Evolutionary conservation across 768 basidiomycete genomes (phyloP).

Genomic region (Coprinopsis sp.): DNA sequence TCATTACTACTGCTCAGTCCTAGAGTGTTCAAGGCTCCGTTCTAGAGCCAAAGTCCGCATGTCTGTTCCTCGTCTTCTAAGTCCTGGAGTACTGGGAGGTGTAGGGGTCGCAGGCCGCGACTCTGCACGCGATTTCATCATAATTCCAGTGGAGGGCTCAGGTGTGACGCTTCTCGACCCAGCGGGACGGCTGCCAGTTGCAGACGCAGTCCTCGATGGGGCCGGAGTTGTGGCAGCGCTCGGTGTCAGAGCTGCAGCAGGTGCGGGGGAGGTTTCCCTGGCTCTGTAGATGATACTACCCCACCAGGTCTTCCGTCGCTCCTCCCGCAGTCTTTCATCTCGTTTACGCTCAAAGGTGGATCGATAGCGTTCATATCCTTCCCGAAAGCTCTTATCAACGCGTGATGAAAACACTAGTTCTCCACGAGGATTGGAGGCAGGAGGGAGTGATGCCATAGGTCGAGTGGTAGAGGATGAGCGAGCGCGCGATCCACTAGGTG

Average conservation of each 20-base stretch:
- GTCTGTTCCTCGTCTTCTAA: slow-evolving; percentile 11
- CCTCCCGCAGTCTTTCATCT: slow-evolving; percentile 52
- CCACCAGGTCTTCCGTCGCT: slow-evolving; percentile 26
- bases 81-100: slow-evolving; percentile 6
- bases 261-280: slow-evolving; percentile 20
- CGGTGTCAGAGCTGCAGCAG: slow-evolving; percentile 5
- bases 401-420: slow-evolving; percentile 95
- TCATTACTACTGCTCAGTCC: too few species aligned
- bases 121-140: slow-evolving; percentile 21
- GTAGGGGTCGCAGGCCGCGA: slow-evolving; percentile 6
- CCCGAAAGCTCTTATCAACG: slow-evolving; percentile 76
- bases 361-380: slow-evolving; percentile 90
- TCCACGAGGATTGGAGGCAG: slow-evolving; percentile 84
- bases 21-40: slow-evolving; percentile 16
- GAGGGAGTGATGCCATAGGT: slow-evolving; percentile 80
- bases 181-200: slow-evolving; percentile 16
- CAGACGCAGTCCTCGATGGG: slow-evolving; percentile 22
- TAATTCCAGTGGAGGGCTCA: slow-evolving; percentile 21
- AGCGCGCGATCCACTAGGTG: slow-evolving; percentile 30
- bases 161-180: slow-evolving; percentile 34
- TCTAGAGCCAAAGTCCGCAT: slow-evolving; percentile 20
- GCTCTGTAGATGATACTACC: slow-evolving; percentile 21
- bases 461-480: slow-evolving; percentile 38
- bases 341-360: slow-evolving; percentile 78
- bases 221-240: slow-evolving; percentile 3